Conservation (phyloP, 305 asterid species). For the Solanum aculeatissimum region DNA sequence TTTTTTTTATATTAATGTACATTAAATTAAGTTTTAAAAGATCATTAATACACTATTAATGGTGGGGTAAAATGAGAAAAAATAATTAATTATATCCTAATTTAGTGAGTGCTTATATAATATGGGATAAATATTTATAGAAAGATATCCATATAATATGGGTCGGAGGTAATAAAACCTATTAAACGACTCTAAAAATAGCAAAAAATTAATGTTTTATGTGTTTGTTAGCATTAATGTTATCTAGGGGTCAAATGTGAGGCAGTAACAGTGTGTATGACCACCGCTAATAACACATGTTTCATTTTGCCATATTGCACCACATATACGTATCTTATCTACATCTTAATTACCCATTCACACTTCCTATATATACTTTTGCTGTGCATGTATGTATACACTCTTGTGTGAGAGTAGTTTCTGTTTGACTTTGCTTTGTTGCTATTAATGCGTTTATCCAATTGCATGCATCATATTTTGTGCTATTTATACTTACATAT, state of each 20-base stretch:
- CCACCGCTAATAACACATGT: not conserved
- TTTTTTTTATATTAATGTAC: too few species aligned
- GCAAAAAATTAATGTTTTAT: not conserved
- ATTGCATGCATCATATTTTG: not conserved
- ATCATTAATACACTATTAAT: too few species aligned
- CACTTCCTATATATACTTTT: not conserved
- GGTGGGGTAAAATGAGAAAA: too few species aligned
- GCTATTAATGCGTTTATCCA: not conserved
- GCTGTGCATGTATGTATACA: not conserved
- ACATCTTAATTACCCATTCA: not conserved
- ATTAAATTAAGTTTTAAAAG: too few species aligned
- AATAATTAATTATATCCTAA: too few species aligned
- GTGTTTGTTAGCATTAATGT: not conserved
- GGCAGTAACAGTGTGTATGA: not conserved
- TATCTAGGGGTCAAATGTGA: not conserved
- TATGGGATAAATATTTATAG: too few species aligned
- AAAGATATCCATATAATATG: too few species aligned
- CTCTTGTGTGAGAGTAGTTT: not conserved
- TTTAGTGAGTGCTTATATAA: too few species aligned
- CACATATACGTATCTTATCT: not conserved
- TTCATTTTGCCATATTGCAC: not conserved
- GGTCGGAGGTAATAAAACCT: too few species aligned
- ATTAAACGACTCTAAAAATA: not conserved
- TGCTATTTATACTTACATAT: not conserved
- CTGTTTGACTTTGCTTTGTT: not conserved